Evolutionary conservation across 768 basidiomycete species (phyloP).

Genomic region (Rubroboletus satanas): DNA sequence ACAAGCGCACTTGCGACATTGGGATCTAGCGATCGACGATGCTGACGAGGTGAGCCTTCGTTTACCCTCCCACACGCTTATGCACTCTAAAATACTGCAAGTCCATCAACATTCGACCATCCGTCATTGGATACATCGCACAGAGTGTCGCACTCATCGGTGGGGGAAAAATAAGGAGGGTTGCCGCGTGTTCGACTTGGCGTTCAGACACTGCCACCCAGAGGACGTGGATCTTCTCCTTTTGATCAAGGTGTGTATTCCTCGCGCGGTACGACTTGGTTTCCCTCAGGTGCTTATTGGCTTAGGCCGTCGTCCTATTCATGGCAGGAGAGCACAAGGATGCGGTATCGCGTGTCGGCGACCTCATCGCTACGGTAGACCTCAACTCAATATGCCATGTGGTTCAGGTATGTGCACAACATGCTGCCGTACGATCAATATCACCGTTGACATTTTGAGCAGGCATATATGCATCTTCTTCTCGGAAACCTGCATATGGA

Average conservation of each 20-base stretch:
- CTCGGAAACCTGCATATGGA: background rate
- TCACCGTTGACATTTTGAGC: background rate
- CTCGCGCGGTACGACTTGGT: too few relatives aligned
- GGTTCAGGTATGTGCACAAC: background rate
- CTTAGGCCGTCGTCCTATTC: background rate
- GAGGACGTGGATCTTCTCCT: background rate
- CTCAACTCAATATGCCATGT: background rate
- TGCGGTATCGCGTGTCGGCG: too few relatives aligned
- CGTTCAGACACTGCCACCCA: background rate
- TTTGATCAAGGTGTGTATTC: conserved; percentile 4
- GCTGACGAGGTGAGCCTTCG: background rate
- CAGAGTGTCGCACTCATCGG: conserved; percentile 1
- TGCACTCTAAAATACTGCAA: background rate
- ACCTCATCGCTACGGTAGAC: background rate
- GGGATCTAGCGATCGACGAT: background rate
- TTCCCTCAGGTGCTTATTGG: background rate
- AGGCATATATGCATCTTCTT: background rate
- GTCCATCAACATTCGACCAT: conserved; percentile 5
- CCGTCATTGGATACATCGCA: conserved; percentile 5
- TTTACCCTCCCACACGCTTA: background rate
- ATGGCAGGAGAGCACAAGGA: background rate
- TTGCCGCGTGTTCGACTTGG: conserved; percentile 2
- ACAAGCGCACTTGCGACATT: background rate
- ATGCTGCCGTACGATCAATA: too few relatives aligned
- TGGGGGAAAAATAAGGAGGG: background rate